Evolutionary conservation across 2,329 filamentous ascomycete species (phyloP), one percentile per base, ranked within the genome.

Genomic region (Pleurostoma richardsiae): DNA sequence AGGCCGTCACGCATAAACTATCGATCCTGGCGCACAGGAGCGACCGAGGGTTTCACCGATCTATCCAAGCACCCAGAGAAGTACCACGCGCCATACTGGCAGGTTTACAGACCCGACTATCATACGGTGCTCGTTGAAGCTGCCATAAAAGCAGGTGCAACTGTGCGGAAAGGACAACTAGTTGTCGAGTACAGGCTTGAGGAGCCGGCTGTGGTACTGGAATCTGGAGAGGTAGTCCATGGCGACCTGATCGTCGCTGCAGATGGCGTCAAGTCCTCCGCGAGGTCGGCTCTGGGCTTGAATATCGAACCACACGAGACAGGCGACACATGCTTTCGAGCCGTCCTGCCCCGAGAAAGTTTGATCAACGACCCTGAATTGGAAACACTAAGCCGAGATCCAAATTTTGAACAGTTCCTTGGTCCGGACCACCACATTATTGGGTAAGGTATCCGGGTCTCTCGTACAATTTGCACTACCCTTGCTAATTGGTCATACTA

Each of bases 381-480:
- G 41, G 36, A 41, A 26, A 19, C 48, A 10, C 11, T 50, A 10
- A 33, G 31, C 10, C 45, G n/a, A 19, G 44, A 49, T 4, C 48
- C 48, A 27, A 49, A 49, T 27, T 49, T 49, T 43, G 48, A 49
- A 41, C 48, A 49, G 29, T 49, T 49, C 7, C 29, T 49, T 5
- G 48, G 48, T 3, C 48, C 48, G 4, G 42, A 50, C 31, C 10
- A 39, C 6, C 45, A 33, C 29, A 40, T 50, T 4, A 41, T 39
- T 30, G 46, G 39, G 38, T 30, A 43, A 29, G 26, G 28, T 11
- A 29, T 39, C 5, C 5, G 8, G 8, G 4, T 39, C 19, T 19
- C 19, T 19, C 19, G 19, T 19, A 19, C 19, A 19, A 19, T 19
- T 19, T 19, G 19, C n/a, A 19, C 28, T 4, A 41, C 30, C 39